Conservation (phyloP, 441 rosid species). For the Flueggea neowawraea region DNA sequence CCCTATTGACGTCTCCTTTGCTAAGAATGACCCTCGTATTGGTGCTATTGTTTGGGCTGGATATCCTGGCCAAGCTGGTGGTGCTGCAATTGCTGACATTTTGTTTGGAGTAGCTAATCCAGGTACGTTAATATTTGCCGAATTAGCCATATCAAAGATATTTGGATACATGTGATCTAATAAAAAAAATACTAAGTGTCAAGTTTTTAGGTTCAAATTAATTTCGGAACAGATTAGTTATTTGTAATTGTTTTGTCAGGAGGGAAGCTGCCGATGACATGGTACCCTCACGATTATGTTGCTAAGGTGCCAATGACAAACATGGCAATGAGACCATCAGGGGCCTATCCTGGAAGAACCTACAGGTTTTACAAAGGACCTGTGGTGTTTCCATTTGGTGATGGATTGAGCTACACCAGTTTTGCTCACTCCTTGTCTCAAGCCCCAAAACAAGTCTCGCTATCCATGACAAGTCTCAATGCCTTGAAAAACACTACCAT, state of each 20-base stretch:
- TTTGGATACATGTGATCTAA: no score
- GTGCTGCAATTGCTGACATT: constrained; percentile 86
- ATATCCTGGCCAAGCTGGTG: constrained; percentile 96
- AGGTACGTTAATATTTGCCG: constrained; percentile 28
- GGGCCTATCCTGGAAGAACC: constrained; percentile 75
- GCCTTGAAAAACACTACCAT: constrained; percentile 31
- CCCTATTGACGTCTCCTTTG: constrained; percentile 77
- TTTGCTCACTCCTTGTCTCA: constrained; percentile 40
- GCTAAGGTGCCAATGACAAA: constrained; percentile 75
- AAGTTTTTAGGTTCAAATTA: no score
- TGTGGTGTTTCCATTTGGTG: constrained; percentile 80
- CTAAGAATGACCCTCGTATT: constrained; percentile 51
- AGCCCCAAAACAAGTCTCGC: constrained; percentile 37
- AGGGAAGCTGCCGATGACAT: constrained; percentile 90
- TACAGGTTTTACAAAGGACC: constrained; percentile 93
- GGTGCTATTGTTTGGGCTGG: constrained; percentile 92
- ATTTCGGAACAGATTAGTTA: no score
- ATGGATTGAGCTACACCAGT: constrained; percentile 66
- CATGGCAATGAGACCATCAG: constrained; percentile 67
- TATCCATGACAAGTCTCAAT: constrained; percentile 28
- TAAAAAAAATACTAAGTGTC: no score
- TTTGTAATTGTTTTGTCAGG: constrained; percentile 22
- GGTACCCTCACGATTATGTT: constrained; percentile 84
- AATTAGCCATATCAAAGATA: no score
- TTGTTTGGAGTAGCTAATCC: constrained; percentile 72